Evolutionary conservation across 2,329 filamentous ascomycete species (phyloP), one percentile per base, ranked within the genome.

Genomic region (Zalaria obscura): DNA sequence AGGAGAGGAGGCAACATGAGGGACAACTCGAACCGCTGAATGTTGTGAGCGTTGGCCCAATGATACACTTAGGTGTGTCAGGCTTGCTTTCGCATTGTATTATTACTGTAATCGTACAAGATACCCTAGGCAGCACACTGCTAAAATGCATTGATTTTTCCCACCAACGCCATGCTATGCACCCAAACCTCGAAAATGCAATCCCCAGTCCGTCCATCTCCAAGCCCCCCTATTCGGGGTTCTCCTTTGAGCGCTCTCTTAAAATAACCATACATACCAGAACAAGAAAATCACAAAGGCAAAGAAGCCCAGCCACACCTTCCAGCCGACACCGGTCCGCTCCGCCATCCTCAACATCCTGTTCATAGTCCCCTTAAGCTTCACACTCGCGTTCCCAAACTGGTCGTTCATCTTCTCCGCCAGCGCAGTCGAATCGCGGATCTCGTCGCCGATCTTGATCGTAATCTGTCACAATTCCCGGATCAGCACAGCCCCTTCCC

Each of bases 331-430:
- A n/a, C 91, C 91, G 2, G 88, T 93, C 54, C 78, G 73, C 66
- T 96, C 76, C 4, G 91, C 91, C 91, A 98, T 98, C 41, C 89
- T 59, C 50, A 96, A 65, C 91, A 98, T 98, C 45, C 88, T 73
- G 59, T 86, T 94, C 91, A 98, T 96, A 11, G 93, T 96, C 41
- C 89, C 87, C 36, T 80, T 75, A 47, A 98, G 68, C 48, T 83
- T 76, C 40, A 87, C 65, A 29, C 88, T 71, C 40, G 89, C 93
- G 53, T 75, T 78, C 59, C 96, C 89, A 58, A 96, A 98, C 4
- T 78, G 75, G 56, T 94, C 85, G 62, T 96, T 96, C 80, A 98
- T 94, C 64, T 87, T 89, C 53, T 95, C 86, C 2, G 87, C 83
- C 3, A 96, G 72, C 2, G 84, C 80, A 2, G 85, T 84, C 9